Base-by-base conservation (phyloP, 2,329 filamentous ascomycete genomes). In the Mariannaea elegans region DNA sequence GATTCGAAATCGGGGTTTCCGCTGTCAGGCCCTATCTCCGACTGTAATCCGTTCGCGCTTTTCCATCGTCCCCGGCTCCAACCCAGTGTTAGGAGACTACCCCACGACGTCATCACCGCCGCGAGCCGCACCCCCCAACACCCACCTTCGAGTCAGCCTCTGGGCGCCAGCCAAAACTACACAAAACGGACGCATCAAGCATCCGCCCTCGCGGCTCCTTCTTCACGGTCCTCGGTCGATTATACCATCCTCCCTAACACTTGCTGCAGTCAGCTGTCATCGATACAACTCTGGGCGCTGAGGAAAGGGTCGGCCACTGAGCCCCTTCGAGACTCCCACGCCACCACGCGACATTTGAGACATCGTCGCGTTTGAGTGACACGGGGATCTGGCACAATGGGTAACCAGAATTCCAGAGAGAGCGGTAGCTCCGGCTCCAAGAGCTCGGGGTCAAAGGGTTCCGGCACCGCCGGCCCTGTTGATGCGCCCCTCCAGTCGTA, bases 361-460 rank as follows among this genome's bases (percentile, higher is more conserved):
- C 70, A 58, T 59, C 59, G 60, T 64, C 58, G 56, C 64, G 66
- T 48, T 56, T 61, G 39, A 65, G 61, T 64, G 60, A 64, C 60
- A 62, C 47, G 54, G 56, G 62, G 60, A 56, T 44, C 52, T 46
- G 56, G 54, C 56, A 68, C 41, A 57, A 94, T 94, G 91, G 91
- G 91, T 74, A 93, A 93, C 77, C 87, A 91, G 78, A 84, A 83
- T 70, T 93, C 91, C 69, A 87, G 85, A 71, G 83, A 86, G 73
- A 77, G 81, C 70, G 80, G 81, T 29, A 39, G 66, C 55, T 64
- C 65, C 67, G 77, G 76, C 78, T 55, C 51, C 69, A 90, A 85
- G 77, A 77, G 78, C 65, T 79, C 79, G 29, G 77, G 77, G 61
- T 76, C 81, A 70, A 90, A 86, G 77, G 78, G 79, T 66, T 81